These are phyloP conservation scores for Russula foetens DNA, from an alignment of 768 basidiomycete species.

Conservation along the genomic window DNA sequence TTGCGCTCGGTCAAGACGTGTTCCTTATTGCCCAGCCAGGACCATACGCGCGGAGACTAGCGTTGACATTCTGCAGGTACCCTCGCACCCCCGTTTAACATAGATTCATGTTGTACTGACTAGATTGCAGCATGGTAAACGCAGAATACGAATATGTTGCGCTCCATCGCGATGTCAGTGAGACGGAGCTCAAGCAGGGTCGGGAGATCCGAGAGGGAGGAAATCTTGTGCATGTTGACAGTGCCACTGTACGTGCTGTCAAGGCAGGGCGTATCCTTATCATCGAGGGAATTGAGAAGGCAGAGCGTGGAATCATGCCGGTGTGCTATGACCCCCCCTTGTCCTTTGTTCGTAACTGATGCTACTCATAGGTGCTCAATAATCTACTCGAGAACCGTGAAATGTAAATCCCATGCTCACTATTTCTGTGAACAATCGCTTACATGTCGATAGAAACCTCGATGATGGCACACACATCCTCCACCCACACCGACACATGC, in stretches of 20 bases:
- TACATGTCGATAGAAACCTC: not conserved
- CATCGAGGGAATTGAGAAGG: not conserved
- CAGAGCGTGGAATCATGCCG: not conserved
- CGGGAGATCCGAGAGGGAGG: not conserved
- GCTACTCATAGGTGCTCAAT: not conserved
- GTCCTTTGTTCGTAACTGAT: not conserved
- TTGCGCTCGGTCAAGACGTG: not conserved
- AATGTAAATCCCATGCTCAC: not conserved
- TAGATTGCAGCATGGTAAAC: not conserved
- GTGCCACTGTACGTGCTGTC: not conserved
- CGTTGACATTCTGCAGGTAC: not conserved
- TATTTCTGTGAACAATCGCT: not conserved
- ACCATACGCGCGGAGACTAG: not conserved
- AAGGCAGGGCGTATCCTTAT: not conserved
- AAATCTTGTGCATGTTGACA: not conserved
- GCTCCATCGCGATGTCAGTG: not conserved
- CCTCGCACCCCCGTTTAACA: not conserved
- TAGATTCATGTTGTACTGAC: not conserved
- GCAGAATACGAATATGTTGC: not conserved
- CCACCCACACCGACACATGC: not conserved
- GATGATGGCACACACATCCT: not conserved
- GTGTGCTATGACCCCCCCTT: not conserved
- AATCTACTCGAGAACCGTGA: not conserved
- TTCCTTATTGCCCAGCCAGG: not conserved
- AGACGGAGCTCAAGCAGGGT: not conserved